Evolutionary conservation across 1,139 yeast genomes (phyloP).

Genomic region (Zygoascus hellenicus): DNA sequence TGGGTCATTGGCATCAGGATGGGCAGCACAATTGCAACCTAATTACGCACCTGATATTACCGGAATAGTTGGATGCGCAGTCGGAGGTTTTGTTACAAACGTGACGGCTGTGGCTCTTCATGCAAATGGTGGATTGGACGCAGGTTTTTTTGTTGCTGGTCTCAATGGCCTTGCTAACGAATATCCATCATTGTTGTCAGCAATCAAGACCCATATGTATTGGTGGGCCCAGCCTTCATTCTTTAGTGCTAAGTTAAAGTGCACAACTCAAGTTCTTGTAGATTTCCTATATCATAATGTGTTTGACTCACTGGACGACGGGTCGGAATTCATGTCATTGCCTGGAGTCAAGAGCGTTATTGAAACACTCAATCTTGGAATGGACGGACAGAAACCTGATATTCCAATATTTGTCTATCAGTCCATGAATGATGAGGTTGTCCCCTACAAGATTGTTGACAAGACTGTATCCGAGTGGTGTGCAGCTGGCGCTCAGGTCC

Average conservation of each 20-base stretch:
- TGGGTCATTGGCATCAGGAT: conserved; percentile 28
- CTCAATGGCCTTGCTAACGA: conserved; percentile 28
- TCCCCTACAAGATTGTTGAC: conserved; percentile 22
- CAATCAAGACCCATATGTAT: background rate
- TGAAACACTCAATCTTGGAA: conserved; percentile 20
- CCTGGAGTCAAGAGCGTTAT: conserved; percentile 14
- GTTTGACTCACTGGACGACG: conserved; percentile 17
- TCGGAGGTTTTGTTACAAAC: conserved; percentile 25
- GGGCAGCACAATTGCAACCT: conserved; percentile 26
- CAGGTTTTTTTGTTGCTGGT: conserved; percentile 28
- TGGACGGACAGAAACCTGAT: conserved; percentile 18
- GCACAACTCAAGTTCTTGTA: conserved; percentile 17
- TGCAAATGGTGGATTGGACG: conserved; percentile 19
- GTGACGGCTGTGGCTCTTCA: conserved; percentile 16
- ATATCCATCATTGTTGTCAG: conserved; percentile 23
- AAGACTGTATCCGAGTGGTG: conserved; percentile 24
- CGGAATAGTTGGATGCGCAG: conserved; percentile 25
- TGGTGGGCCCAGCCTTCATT: background rate
- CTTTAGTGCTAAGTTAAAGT: conserved; percentile 8
- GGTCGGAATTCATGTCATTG: conserved; percentile 13
- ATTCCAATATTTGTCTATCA: conserved; percentile 28
- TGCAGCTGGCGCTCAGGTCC: conserved; percentile 16
- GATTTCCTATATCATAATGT: conserved; percentile 18
- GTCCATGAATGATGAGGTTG: conserved; percentile 28
- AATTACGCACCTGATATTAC: conserved; percentile 27